Evolutionary conservation across 2,329 filamentous ascomycete genomes (phyloP).

Genomic region (Geoglossum cookeanum): DNA sequence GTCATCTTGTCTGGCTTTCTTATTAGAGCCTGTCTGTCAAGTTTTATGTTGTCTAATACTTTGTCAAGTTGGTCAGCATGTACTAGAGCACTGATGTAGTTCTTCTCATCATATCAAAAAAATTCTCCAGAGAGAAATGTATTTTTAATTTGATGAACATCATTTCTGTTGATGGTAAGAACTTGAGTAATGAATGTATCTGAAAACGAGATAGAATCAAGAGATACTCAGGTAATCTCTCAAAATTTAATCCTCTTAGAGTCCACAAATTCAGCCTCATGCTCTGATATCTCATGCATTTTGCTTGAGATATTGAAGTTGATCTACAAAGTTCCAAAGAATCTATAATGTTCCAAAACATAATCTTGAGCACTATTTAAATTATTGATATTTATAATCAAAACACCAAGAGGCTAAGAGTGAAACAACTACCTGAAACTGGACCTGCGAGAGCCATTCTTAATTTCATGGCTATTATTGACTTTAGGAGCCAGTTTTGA

Average conservation of each 20-base stretch:
- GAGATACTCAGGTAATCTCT: no score
- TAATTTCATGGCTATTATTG: neutral
- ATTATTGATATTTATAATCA: neutral
- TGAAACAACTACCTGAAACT: neutral
- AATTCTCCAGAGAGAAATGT: no score
- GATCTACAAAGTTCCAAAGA: neutral
- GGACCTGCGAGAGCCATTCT: neutral
- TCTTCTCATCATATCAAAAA: no score
- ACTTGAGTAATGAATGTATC: no score
- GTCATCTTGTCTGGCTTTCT: no score
- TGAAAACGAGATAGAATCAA: no score
- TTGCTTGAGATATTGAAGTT: neutral
- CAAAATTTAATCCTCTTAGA: neutral
- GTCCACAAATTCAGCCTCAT: neutral
- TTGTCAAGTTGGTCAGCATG: no score
- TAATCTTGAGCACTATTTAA: neutral
- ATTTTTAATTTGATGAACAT: no score
- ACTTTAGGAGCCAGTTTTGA: neutral
- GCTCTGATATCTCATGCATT: neutral
- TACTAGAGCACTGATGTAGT: no score
- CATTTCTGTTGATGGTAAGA: no score
- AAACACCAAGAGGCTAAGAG: neutral
- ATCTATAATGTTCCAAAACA: neutral
- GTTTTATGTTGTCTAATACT: no score
- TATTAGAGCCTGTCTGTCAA: no score